phyloP scores from a whole-genome alignment of 2,329 filamentous ascomycete species.

The Colletotrichum tanaceti region DNA sequence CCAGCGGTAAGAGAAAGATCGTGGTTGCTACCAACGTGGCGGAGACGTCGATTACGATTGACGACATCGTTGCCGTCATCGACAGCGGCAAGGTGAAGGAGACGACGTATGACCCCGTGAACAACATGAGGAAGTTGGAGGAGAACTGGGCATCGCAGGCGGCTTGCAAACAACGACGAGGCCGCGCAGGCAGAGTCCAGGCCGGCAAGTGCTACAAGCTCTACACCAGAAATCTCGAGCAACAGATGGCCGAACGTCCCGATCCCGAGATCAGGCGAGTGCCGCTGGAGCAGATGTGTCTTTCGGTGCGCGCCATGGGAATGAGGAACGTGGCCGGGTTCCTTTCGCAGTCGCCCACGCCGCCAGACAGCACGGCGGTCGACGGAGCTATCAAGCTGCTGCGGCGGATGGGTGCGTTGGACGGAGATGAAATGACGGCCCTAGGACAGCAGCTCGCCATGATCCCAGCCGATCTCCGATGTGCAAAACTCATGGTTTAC shows the following conservation, averaged over 20 bases:
- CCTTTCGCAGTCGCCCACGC: constrained; percentile 86
- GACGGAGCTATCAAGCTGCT: constrained; percentile 85
- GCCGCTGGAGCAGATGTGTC: constrained; percentile 91
- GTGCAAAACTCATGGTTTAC: constrained; percentile 95
- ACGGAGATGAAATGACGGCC: constrained; percentile 87
- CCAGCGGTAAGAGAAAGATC: constrained; percentile 86
- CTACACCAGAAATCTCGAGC: constrained; percentile 87
- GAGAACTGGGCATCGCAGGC: constrained; percentile 96
- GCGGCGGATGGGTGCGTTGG: constrained; percentile 86
- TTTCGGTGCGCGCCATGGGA: constrained; percentile 96
- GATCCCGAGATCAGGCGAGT: constrained; percentile 95
- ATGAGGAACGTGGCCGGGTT: constrained; percentile 84
- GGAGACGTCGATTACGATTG: constrained; percentile 98
- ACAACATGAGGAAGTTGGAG: constrained; percentile 92
- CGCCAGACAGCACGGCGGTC: constrained; percentile 86
- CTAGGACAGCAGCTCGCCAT: constrained; percentile 93
- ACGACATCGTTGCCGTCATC: constrained; percentile 95
- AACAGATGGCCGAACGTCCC: constrained; percentile 86
- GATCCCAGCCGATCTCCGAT: constrained; percentile 92
- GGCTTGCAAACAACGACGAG: constrained; percentile 92
- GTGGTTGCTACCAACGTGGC: constrained; percentile 97
- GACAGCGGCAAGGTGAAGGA: constrained; percentile 97
- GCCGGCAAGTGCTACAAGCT: constrained; percentile 95
- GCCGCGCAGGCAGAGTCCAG: constrained; percentile 91
- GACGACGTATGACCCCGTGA: constrained; percentile 90